Conservation (phyloP, 495 filamentous ascomycete species). For the Neurospora sp. region DNA sequence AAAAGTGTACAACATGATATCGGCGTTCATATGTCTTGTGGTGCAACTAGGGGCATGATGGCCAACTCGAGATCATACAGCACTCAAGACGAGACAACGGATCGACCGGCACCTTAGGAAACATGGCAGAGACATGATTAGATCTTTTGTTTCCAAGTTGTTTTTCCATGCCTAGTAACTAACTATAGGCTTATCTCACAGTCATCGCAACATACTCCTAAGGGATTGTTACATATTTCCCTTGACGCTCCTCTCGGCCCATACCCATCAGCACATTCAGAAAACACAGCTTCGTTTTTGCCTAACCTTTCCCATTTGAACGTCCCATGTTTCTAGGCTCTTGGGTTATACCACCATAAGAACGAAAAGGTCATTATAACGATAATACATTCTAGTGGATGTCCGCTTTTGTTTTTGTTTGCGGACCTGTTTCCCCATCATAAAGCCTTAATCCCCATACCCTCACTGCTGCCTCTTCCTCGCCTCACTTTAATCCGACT, state of each 20-base stretch:
- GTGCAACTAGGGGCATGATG: background rate
- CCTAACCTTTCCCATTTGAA: background rate
- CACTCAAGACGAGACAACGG: background rate
- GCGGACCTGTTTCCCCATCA: background rate
- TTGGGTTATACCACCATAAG: background rate
- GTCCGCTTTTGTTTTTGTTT: background rate
- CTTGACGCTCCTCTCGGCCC: background rate
- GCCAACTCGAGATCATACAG: background rate
- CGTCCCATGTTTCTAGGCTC: background rate
- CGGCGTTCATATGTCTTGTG: background rate
- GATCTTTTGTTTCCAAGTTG: background rate
- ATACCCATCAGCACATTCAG: background rate
- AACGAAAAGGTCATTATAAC: background rate
- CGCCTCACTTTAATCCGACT: slow-evolving; percentile 41
- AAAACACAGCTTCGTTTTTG: background rate
- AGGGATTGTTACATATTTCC: background rate
- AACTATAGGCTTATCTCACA: background rate
- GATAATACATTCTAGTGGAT: background rate
- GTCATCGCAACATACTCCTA: background rate
- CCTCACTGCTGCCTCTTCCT: background rate
- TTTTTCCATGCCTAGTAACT: background rate
- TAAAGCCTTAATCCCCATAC: background rate
- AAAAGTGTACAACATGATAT: background rate
- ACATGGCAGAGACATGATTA: background rate
- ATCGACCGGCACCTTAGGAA: background rate